Evolutionary conservation across 768 basidiomycete species (phyloP), one percentile per base, ranked within the genome.

Genomic region (Suillus plorans): DNA sequence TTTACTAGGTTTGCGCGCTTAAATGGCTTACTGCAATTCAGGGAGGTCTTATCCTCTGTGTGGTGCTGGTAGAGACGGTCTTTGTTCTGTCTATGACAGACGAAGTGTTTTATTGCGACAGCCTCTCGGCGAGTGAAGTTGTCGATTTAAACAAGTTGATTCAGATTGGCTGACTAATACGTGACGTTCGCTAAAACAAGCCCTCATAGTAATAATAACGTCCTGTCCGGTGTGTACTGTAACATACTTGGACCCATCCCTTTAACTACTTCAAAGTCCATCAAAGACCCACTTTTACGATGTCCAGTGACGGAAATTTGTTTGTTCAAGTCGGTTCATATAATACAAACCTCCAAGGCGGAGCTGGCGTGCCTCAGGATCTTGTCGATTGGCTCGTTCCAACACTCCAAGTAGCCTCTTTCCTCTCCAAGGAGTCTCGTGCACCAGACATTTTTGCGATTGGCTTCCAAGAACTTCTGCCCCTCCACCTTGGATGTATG

Each of bases 321-420:
- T 79, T 92, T 62, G 88, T 94, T 6, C 92, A 94, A 71, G 88
- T 94, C 62, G 91, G 91, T 13, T 88, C 93, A 4, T 97, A 95
- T 80, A 97, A 97, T 73, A 94, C 94, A 7, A 95, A 95, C 71
- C 81, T 96, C 8, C 94, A 95, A 76, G 91, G 89, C 7, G 82
- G 86, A 20, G 77, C 80, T 34, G 90, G 89, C 13, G 74, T 92
- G 36, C 90, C 91, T 0, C 91, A 95, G 73, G 90, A 96, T 72
- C 84, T 98, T 55, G 92, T 95, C 4, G 90, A 93, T 78, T 98
- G 96, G 96, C 85, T 98, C 31, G 82, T 86, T 4, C 94, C 95
- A 36, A 91, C 92, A 0, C 77, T 95, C 10, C 87, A 88, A 63
- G 90, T 92, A 9, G 90, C 91, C 44, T 80, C 80, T 61, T 88